These are phyloP conservation scores for Phyllosticta citrichinensis DNA, from an alignment of 2,329 filamentous ascomycete genomes.

Conservation along the genomic window DNA sequence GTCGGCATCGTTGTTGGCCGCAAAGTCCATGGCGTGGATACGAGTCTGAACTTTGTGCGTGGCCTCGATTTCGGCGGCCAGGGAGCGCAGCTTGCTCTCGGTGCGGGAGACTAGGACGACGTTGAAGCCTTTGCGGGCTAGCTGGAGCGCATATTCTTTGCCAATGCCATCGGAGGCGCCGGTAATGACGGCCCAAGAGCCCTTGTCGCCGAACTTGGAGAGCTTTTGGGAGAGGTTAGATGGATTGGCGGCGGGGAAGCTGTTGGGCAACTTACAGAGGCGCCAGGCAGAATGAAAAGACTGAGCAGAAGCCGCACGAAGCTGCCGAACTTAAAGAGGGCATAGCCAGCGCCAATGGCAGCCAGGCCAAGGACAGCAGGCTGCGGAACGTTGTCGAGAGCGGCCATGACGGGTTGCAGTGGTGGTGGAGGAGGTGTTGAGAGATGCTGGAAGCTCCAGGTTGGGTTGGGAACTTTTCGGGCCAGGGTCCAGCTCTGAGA, in stretches of 20 bases:
- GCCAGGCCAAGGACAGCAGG: conserved; percentile 8
- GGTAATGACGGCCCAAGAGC: conserved; percentile 89
- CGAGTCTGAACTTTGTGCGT: conserved; percentile 66
- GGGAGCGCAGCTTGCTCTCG: conserved; percentile 73
- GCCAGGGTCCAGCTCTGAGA: conserved; percentile 1
- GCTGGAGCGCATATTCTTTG: conserved; percentile 88
- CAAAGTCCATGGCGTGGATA: conserved; percentile 84
- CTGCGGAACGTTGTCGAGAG: conserved; percentile 2
- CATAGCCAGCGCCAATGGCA: conserved; percentile 5
- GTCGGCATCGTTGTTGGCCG: conserved; percentile 66
- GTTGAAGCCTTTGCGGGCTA: conserved; percentile 89
- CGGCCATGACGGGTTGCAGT: conserved; percentile 1
- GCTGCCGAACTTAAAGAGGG: conserved; percentile 30
- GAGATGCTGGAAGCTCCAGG: neutral
- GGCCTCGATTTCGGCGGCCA: conserved; percentile 64
- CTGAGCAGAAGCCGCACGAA: conserved; percentile 38
- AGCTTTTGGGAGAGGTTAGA: conserved; percentile 46
- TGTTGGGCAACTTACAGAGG: conserved; percentile 28
- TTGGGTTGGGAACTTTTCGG: conserved; percentile 10
- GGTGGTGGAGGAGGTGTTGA: neutral
- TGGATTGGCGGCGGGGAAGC: neutral
- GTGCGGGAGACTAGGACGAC: conserved; percentile 91
- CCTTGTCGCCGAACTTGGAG: conserved; percentile 78
- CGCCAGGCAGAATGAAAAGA: conserved; percentile 40
- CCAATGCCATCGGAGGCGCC: conserved; percentile 94